Base-by-base conservation (phyloP, 2,329 filamentous ascomycete genomes). In the Xylariaceae sp. region DNA sequence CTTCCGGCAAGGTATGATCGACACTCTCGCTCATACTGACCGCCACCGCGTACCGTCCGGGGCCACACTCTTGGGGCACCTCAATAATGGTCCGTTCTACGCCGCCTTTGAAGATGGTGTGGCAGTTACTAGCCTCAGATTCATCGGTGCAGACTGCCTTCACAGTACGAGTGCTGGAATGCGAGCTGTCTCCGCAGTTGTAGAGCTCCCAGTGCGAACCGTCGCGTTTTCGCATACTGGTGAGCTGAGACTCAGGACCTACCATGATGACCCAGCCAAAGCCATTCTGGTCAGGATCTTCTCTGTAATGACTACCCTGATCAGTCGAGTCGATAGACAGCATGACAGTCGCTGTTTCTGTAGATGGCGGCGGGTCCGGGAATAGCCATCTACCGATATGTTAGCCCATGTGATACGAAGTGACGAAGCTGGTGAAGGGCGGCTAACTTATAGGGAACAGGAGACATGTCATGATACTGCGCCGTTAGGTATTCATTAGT, bases 191-290 rank as follows among this genome's bases (percentile, higher is more conserved):
- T 24, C 60, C 39, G 64, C 74, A 77, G 63, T 68, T 59, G 44
- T 71, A 72, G 9, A 77, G 35, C 29, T 74, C 74, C 73, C 70
- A 76, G 62, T 73, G 70, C 5, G 73, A 76, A 8, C 74, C 73
- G 52, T 77, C 72, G 20, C 73, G 66, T 60, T 71, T 73, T 59
- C 73, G 66, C 0, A 77, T 62, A 2, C 66, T 66, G 1, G 37
- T 42, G 7, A 64, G 44, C 29, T 71, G 63, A 9, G 67, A 62
- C 20, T 68, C 61, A 6, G 72, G 70, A 9, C 49, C 56, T 4
- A 62, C 60, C 4, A 73, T 58, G 37, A 73, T 61, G 6, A 64
- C 41, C 21, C 66, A 73, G 15, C 59, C 46, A 56, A 74, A 73
- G 3, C 63, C 59, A 3, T 58, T 36, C 13, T 71, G 58, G 29